Conservation (phyloP, 2,329 filamentous ascomycete genomes). For the Dactylellina leptospora region DNA sequence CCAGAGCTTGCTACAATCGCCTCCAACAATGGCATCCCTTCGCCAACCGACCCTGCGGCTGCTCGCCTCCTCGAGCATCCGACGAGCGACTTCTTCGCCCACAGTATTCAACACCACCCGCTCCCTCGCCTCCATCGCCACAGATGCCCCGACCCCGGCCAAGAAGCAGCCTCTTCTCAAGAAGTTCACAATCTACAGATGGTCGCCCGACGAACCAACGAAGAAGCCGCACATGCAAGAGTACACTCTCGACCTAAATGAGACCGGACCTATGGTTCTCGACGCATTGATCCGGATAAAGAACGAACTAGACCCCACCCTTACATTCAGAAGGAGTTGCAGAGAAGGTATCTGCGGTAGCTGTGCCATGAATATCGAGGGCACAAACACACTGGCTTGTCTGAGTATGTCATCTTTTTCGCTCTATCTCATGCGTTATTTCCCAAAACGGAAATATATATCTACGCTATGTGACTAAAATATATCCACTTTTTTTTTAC, state of each 20-base stretch:
- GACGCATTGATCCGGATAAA: constrained; percentile 98
- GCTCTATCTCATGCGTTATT: constrained; percentile 12
- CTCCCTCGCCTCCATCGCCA: constrained; percentile 64
- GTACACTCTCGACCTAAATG: constrained; percentile 95
- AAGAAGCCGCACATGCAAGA: constrained; percentile 95
- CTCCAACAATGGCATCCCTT: constrained; percentile 37
- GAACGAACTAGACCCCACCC: constrained; percentile 96
- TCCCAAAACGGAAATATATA: constrained; percentile 6
- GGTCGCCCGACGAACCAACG: constrained; percentile 91
- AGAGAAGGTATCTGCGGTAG: constrained; percentile 98
- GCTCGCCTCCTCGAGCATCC: constrained; percentile 55
- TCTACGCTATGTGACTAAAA: too few relatives aligned
- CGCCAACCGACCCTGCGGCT: constrained; percentile 52
- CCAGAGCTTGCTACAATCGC: too few relatives aligned
- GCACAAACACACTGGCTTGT: constrained; percentile 96
- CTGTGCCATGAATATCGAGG: constrained; percentile 99
- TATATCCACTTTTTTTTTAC: not conserved
- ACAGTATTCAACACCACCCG: constrained; percentile 49
- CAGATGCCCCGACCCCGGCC: constrained; percentile 67
- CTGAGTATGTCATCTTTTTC: constrained; percentile 75
- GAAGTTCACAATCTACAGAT: constrained; percentile 98
- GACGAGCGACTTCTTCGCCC: constrained; percentile 45
- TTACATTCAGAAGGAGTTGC: constrained; percentile 95
- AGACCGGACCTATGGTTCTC: constrained; percentile 98
- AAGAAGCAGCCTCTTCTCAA: constrained; percentile 72